Conservation (phyloP, 108 stramenopile species). For the Cyclotella cryptica region DNA sequence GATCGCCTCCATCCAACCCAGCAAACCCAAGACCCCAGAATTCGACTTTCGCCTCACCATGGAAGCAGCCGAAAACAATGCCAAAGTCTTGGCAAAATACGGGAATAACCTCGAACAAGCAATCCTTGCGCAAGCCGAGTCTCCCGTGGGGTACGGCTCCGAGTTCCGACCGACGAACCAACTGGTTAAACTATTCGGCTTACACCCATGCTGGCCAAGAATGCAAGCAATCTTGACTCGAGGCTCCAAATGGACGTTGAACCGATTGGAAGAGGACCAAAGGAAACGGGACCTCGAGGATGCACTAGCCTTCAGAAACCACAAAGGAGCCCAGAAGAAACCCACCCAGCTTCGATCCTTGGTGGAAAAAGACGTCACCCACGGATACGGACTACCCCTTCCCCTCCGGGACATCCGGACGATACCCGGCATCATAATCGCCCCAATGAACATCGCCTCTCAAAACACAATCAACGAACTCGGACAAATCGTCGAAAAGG, state of each 20-base stretch:
- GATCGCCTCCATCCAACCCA: no score
- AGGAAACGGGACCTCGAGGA: neutral
- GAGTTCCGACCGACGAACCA: no score
- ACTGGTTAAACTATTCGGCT: no score
- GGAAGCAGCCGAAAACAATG: no score
- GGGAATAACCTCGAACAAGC: no score
- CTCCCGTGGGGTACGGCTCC: no score
- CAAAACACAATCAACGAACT: conserved; percentile 22
- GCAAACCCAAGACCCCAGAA: no score
- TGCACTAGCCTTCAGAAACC: neutral
- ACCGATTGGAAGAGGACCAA: neutral
- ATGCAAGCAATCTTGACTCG: neutral
- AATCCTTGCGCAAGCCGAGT: no score
- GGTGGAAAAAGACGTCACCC: conserved; percentile 12
- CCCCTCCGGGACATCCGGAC: neutral
- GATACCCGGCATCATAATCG: neutral
- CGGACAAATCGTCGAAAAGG: conserved; percentile 7
- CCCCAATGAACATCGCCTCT: conserved; percentile 15
- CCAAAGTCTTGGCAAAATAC: no score
- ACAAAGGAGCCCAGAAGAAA: conserved; percentile 26
- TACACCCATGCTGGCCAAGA: no score
- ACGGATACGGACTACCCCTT: conserved; percentile 12
- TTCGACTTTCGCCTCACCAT: no score
- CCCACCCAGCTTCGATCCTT: neutral
- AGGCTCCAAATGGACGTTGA: neutral